phyloP scores from a whole-genome alignment of 345 rosid genomes.

The Carallia pectinifolia region DNA sequence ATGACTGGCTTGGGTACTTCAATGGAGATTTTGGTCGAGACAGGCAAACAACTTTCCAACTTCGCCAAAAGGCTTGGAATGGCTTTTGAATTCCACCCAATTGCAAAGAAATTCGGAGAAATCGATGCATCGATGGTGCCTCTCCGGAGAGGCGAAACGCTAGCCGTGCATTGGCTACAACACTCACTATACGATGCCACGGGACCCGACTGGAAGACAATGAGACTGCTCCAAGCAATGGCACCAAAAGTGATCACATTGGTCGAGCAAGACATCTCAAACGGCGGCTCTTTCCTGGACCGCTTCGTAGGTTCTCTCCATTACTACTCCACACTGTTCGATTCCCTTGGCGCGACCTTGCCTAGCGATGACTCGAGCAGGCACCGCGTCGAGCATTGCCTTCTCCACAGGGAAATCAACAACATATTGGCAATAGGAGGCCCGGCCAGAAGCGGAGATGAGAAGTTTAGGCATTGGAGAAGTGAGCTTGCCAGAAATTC shows the following conservation, averaged over 20 bases:
- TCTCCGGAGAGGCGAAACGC: constrained; percentile 39
- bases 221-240: constrained; percentile 47
- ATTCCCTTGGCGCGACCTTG: constrained; percentile 53
- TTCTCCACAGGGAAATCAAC: constrained; percentile 52
- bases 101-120: constrained; percentile 56
- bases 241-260: constrained; percentile 50
- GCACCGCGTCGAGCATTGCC: constrained; percentile 48
- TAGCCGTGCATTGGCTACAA: constrained; percentile 70
- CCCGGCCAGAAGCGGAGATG: constrained; percentile 66
- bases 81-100: constrained; percentile 64
- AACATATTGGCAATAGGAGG: constrained; percentile 69
- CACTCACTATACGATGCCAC: constrained; percentile 61
- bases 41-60: constrained; percentile 58
- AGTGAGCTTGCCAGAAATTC: constrained; percentile 34
- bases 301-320: constrained; percentile 65
- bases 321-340: constrained; percentile 59
- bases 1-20: constrained; percentile 62
- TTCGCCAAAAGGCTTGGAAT: constrained; percentile 62
- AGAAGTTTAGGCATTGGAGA: constrained; percentile 55
- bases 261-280: constrained; percentile 58
- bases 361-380: constrained; percentile 40
- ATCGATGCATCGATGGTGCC: constrained; percentile 34
- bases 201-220: constrained; percentile 56
- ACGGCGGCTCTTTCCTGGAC: constrained; percentile 57
- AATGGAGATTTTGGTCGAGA: constrained; percentile 49